Percentiles rank a stretch among this genome's conserved stretches.
These are phyloP conservation scores for Jackrogersella multiformis DNA, from an alignment of 495 filamentous ascomycete genomes.

Conservation along the genomic window DNA sequence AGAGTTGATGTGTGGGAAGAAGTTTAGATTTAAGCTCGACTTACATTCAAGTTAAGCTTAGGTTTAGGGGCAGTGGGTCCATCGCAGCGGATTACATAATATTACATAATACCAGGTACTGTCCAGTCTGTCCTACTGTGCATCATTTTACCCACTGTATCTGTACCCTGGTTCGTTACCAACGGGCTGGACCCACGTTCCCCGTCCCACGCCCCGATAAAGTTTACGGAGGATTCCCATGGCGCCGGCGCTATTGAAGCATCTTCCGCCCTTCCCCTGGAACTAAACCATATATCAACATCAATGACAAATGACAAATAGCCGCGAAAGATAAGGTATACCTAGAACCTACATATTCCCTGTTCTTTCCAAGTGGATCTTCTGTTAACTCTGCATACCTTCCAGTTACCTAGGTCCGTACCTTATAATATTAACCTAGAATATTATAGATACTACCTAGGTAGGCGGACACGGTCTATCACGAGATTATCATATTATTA, in stretches of 20 bases:
- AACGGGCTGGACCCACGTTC: constrained; percentile 11
- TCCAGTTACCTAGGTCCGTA: no score
- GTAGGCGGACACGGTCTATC: neutral
- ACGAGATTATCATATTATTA: neutral
- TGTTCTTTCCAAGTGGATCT: no score
- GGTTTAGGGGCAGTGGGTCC: no score
- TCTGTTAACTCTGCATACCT: neutral
- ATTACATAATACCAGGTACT: constrained; percentile 8
- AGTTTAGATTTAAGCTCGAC: neutral
- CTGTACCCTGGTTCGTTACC: constrained; percentile 6
- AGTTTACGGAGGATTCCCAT: neutral
- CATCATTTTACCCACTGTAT: no score
- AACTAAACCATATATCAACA: constrained; percentile 2
- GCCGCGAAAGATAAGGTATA: no score
- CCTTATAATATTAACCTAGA: no score
- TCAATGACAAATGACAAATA: neutral
- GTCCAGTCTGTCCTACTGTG: no score
- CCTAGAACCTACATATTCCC: no score
- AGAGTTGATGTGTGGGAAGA: neutral
- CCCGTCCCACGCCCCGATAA: neutral
- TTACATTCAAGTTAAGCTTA: neutral
- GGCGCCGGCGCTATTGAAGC: neutral
- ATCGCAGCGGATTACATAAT: no score
- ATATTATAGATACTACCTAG: neutral
- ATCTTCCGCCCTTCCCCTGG: neutral